Conservation (phyloP, 495 filamentous ascomycete genomes). For the Trichoderma orchidacearum region DNA sequence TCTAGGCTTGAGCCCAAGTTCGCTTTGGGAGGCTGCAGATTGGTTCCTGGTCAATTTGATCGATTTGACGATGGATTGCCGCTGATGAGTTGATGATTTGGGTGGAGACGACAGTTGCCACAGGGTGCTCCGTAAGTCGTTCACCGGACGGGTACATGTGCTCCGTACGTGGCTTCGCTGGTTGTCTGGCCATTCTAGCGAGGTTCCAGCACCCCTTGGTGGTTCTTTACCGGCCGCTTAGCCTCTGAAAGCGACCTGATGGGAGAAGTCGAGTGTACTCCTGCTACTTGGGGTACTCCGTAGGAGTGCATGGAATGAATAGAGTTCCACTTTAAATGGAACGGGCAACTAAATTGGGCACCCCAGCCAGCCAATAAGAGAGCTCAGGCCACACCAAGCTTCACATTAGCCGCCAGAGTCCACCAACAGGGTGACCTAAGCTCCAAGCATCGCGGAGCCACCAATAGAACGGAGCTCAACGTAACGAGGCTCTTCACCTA, state of each 20-base stretch:
- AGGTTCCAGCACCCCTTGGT: background rate
- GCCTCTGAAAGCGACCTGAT: background rate
- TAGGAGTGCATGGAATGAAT: no score
- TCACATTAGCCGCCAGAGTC: background rate
- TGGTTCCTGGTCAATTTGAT: background rate
- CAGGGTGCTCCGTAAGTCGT: background rate
- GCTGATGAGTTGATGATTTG: background rate
- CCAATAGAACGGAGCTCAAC: background rate
- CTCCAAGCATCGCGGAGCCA: background rate
- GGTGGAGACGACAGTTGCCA: background rate
- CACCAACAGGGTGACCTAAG: background rate
- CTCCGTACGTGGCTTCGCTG: background rate
- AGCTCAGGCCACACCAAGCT: background rate
- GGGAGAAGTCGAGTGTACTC: no score
- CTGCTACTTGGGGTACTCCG: no score
- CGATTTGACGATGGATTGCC: background rate
- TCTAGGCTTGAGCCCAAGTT: no score
- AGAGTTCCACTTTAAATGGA: background rate
- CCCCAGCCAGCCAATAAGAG: background rate
- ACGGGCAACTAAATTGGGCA: background rate
- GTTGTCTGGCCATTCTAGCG: no score
- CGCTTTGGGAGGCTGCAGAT: background rate
- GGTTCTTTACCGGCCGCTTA: background rate
- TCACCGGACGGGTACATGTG: background rate
- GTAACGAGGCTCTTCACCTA: no score